Evolutionary conservation across 1,139 yeast species (phyloP).

Genomic region (Yarrowia galli): DNA sequence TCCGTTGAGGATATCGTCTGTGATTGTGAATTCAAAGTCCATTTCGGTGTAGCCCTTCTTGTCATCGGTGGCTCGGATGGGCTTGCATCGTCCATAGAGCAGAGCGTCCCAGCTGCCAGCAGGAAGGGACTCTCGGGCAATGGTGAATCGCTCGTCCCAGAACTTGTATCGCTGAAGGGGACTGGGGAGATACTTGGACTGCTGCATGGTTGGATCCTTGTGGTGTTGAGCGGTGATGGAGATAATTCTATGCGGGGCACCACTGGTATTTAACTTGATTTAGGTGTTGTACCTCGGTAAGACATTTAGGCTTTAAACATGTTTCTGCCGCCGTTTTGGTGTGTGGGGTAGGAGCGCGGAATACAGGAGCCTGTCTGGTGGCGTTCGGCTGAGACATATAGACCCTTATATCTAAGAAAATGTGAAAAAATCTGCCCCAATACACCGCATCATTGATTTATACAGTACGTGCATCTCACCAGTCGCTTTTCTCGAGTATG

Average conservation of each 20-base stretch:
- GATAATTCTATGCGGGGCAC: background rate
- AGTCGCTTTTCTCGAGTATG: background rate
- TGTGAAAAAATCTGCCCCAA: background rate
- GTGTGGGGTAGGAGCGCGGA: conserved; percentile 14
- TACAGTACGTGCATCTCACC: conserved; percentile 4
- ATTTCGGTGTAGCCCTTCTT: conserved; percentile 32
- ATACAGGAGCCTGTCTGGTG: background rate
- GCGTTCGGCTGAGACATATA: no score
- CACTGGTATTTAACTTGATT: conserved; percentile 1
- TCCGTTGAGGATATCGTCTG: conserved; percentile 37
- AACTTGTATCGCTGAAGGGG: conserved; percentile 37
- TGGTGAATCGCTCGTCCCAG: conserved; percentile 27
- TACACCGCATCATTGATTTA: background rate
- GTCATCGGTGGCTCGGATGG: conserved; percentile 28
- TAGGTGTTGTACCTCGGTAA: conserved; percentile 22
- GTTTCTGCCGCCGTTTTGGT: conserved; percentile 11
- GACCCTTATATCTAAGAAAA: background rate
- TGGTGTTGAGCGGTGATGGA: conserved; percentile 5
- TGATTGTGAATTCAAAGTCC: conserved; percentile 34
- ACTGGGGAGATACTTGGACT: conserved; percentile 19
- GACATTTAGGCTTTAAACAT: conserved; percentile 17
- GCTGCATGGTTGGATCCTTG: conserved; percentile 7
- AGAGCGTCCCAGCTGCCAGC: conserved; percentile 36
- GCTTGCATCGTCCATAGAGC: conserved; percentile 24
- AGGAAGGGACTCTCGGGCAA: conserved; percentile 28